phyloP scores from a whole-genome alignment of 257 asterid species.

The Przewalskia tangutica region DNA sequence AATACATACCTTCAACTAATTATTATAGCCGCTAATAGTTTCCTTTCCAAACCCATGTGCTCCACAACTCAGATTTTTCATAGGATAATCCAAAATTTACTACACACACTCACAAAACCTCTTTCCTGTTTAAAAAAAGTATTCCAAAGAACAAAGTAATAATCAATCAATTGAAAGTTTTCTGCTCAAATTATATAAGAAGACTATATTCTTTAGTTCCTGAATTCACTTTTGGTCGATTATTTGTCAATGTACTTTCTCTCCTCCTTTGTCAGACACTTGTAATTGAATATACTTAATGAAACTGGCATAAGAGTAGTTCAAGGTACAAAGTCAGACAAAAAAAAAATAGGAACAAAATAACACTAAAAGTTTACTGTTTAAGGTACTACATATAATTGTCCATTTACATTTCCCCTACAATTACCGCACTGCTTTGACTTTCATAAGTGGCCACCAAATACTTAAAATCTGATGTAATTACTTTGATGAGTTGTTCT shows the following conservation, averaged over 20 bases:
- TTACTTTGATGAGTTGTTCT: not conserved
- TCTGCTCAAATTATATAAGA: too few relatives aligned
- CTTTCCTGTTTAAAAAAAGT: not conserved
- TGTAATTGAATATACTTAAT: not conserved
- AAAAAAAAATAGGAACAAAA: not conserved
- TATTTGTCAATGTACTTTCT: not conserved
- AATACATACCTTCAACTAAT: too few relatives aligned
- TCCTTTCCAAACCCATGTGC: not conserved
- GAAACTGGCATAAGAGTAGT: not conserved
- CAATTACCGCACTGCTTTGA: too few relatives aligned
- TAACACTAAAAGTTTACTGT: not conserved
- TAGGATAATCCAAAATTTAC: not conserved
- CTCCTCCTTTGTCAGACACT: not conserved
- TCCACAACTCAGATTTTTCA: not conserved
- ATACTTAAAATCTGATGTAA: not conserved
- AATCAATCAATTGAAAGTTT: too few relatives aligned
- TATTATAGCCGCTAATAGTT: not conserved
- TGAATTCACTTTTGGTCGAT: not conserved
- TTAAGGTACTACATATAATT: not conserved
- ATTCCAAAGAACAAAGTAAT: not conserved
- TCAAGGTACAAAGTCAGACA: not conserved
- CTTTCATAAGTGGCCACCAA: too few relatives aligned
- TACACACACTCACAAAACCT: not conserved
- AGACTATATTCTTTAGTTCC: not conserved
- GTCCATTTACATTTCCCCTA: too few relatives aligned